Evolutionary conservation across 129 eudicot species (phyloP).

Genomic region (Smallanthus sonchifolius): DNA sequence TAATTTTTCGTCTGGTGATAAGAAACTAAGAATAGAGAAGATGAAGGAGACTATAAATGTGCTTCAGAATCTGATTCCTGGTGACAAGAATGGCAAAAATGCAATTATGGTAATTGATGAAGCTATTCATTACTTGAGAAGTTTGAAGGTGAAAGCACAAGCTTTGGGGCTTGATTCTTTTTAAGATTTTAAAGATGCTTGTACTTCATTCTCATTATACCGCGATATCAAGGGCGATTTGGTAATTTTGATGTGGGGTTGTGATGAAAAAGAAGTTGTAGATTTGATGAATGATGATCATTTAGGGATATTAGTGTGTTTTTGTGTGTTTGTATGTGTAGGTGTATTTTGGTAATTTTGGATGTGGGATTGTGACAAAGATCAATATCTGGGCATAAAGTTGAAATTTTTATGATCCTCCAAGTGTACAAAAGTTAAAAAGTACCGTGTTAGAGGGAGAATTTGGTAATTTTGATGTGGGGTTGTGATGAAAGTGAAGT

Average conservation of each 20-base stretch:
- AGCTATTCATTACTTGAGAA: constrained; percentile 63
- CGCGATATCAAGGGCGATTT: not conserved
- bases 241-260: constrained; percentile 16
- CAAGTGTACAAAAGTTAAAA: constrained; percentile 4
- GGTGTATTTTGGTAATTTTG: constrained; percentile 5
- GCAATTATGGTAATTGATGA: constrained; percentile 67
- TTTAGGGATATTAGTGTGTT: constrained; percentile 15
- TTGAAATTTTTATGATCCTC: constrained; percentile 7
- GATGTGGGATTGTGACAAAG: constrained; percentile 10
- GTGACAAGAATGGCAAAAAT: constrained; percentile 55
- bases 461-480: constrained; percentile 18
- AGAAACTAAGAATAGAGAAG: constrained; percentile 47
- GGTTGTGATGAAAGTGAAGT: constrained; percentile 10
- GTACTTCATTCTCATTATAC: constrained; percentile 8
- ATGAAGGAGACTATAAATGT: constrained; percentile 58
- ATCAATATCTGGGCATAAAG: constrained; percentile 18
- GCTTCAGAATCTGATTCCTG: constrained; percentile 65
- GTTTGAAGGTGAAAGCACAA: constrained; percentile 62
- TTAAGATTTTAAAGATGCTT: constrained; percentile 10
- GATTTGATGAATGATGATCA: not conserved
- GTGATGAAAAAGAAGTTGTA: constrained; percentile 10
- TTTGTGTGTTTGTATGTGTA: not conserved
- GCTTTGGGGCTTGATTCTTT: constrained; percentile 58
- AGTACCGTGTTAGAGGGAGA: not conserved
- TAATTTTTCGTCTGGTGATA: constrained; percentile 20